Percentiles rank a stretch among this genome's conserved stretches.
These are phyloP conservation scores for Arachis monticola DNA, from an alignment of 331 rosid species.

Conservation along the genomic window DNA sequence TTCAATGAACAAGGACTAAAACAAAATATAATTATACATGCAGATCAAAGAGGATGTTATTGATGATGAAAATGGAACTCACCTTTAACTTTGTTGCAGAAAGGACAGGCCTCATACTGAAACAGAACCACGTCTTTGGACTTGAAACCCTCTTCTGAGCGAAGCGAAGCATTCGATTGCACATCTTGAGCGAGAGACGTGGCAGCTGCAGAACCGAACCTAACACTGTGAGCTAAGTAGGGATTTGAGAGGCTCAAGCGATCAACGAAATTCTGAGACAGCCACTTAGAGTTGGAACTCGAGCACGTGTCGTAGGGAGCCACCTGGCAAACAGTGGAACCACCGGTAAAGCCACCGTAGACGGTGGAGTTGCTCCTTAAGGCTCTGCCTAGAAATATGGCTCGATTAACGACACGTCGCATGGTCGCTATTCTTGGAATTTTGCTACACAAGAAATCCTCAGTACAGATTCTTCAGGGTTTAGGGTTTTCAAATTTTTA, in stretches of 20 bases:
- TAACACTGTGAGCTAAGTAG: constrained; percentile 10
- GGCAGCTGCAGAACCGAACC: constrained; percentile 52
- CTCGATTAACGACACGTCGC: constrained; percentile 60
- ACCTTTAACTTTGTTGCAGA: constrained; percentile 92
- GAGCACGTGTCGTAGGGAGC: constrained; percentile 35
- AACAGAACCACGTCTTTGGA: constrained; percentile 71
- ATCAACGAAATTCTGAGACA: constrained; percentile 33
- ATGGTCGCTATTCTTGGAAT: constrained; percentile 32
- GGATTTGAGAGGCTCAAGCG: constrained; percentile 37
- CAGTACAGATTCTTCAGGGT: not conserved
- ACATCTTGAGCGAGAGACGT: constrained; percentile 47
- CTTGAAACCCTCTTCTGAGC: constrained; percentile 36
- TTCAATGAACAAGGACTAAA: not conserved
- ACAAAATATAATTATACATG: too few species aligned
- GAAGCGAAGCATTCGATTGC: constrained; percentile 14
- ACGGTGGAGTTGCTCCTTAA: constrained; percentile 37
- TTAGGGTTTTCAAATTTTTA: constrained; percentile 40
- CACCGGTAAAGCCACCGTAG: constrained; percentile 32
- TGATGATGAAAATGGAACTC: not conserved
- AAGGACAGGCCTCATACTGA: constrained; percentile 92
- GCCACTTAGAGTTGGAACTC: constrained; percentile 39
- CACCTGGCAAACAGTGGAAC: constrained; percentile 37
- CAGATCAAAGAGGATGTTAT: not conserved
- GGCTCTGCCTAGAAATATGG: constrained; percentile 49
- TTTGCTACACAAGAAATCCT: too few species aligned